Evolutionary conservation across 768 basidiomycete species (phyloP).

Genomic region (Leucocoprinus leucothites): DNA sequence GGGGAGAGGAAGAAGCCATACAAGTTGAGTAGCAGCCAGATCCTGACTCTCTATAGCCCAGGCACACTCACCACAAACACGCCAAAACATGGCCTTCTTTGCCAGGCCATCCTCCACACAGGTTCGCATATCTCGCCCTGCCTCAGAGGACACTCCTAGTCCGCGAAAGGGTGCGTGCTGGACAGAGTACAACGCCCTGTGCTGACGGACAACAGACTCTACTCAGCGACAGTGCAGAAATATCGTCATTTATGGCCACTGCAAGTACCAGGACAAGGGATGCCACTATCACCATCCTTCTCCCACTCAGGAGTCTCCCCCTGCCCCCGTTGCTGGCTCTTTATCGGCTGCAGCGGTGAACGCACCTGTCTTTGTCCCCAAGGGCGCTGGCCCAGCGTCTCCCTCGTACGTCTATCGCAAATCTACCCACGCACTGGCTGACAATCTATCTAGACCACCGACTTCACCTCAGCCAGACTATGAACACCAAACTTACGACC

Average conservation of each 20-base stretch:
- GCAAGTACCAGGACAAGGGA: constrained; percentile 84
- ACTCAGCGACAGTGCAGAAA: constrained; percentile 81
- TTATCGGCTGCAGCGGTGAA: constrained; percentile 68
- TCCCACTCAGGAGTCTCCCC: constrained; percentile 14
- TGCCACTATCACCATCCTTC: constrained; percentile 82
- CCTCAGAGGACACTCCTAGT: constrained; percentile 35
- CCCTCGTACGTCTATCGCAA: constrained; percentile 9
- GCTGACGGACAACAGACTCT: no score
- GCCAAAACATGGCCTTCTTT: constrained; percentile 62
- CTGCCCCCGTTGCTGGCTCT: constrained; percentile 19
- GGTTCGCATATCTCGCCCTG: constrained; percentile 70
- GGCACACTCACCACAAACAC: constrained; percentile 11
- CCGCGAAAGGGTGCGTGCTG: constrained; percentile 53
- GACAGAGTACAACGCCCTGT: no score
- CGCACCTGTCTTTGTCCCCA: constrained; percentile 84
- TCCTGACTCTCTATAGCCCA: no score
- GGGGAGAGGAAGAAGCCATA: constrained; percentile 27
- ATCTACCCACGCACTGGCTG: constrained; percentile 26
- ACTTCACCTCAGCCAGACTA: constrained; percentile 13
- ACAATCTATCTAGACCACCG: neutral
- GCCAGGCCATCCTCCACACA: constrained; percentile 60
- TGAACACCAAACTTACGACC: constrained; percentile 21
- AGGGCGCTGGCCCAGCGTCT: constrained; percentile 33
- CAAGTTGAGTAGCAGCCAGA: no score
- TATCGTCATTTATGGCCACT: constrained; percentile 85